A percentile compares a stretch with the other conserved stretches of the same genome.
Evolutionary conservation across 108 stramenopile genomes (phyloP).

Genomic region (Mediolabrus comicus): DNA sequence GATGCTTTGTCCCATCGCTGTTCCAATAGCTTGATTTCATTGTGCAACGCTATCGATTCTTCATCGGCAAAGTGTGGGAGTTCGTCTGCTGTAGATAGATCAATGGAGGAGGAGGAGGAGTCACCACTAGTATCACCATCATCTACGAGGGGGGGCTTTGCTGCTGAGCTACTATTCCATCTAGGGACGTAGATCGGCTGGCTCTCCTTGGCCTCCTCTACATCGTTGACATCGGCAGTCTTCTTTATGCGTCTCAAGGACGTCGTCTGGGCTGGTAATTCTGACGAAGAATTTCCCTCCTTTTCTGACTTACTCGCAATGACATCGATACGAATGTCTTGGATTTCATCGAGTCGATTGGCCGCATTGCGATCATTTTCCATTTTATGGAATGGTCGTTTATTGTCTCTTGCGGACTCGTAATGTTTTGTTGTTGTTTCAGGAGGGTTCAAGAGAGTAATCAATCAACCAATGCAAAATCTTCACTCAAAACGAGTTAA

Average conservation of each 20-base stretch:
- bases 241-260: background rate
- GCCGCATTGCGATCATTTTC: slow-evolving; percentile 1
- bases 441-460: too few species aligned
- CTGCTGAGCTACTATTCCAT: background rate
- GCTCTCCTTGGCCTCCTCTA: background rate
- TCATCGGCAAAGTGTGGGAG: slow-evolving; percentile 44
- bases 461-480: too few species aligned
- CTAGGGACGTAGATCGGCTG: background rate
- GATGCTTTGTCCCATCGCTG: slow-evolving; percentile 32
- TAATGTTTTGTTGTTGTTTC: too few species aligned
- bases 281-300: background rate
- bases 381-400: too few species aligned
- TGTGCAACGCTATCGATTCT: slow-evolving; percentile 32
- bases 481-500: too few species aligned
- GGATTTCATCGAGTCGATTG: background rate
- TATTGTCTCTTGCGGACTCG: too few species aligned
- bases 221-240: background rate
- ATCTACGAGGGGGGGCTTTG: background rate
- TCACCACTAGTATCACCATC: background rate
- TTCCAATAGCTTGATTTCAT: slow-evolving; percentile 42
- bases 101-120: background rate
- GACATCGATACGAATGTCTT: background rate
- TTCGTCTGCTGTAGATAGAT: slow-evolving; percentile 5
- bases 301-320: background rate
- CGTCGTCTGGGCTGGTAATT: background rate